phyloP scores from a whole-genome alignment of 129 eudicot genomes.

The Chrysanthemum makinoi region DNA sequence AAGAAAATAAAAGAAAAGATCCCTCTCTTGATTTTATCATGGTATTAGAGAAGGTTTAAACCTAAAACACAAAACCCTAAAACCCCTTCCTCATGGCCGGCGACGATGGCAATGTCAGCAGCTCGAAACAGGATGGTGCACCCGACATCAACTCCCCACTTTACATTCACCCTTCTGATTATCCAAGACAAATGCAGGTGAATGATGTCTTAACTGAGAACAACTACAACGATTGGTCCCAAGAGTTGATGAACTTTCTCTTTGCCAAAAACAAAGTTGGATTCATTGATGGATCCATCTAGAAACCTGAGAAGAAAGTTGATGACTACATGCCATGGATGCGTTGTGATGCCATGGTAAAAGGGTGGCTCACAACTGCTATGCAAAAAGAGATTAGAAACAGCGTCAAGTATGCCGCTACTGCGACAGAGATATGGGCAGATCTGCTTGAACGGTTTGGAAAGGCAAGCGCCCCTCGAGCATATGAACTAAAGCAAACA shows the following conservation, averaged over 20 bases:
- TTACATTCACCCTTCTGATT: too few species aligned
- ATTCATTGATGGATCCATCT: background rate
- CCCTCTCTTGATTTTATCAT: too few species aligned
- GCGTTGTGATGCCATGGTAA: background rate
- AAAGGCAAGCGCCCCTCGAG: background rate
- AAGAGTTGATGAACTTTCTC: too few species aligned
- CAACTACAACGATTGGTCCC: background rate
- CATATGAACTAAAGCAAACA: background rate
- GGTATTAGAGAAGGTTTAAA: too few species aligned
- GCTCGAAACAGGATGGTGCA: too few species aligned
- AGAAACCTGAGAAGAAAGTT: background rate
- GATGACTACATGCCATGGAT: background rate
- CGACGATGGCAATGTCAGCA: too few species aligned
- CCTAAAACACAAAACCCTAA: too few species aligned
- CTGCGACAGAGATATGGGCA: background rate
- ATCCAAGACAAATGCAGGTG: background rate
- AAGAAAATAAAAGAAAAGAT: too few species aligned
- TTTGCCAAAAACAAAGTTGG: background rate
- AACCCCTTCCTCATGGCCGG: too few species aligned
- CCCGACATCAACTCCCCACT: too few species aligned
- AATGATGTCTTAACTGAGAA: background rate
- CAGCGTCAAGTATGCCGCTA: background rate
- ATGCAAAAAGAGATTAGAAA: background rate
- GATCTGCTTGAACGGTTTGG: background rate
- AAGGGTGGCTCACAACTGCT: background rate